Base-by-base conservation (phyloP, 208 protist genomes). In the Vickermania spadyakhi region DNA sequence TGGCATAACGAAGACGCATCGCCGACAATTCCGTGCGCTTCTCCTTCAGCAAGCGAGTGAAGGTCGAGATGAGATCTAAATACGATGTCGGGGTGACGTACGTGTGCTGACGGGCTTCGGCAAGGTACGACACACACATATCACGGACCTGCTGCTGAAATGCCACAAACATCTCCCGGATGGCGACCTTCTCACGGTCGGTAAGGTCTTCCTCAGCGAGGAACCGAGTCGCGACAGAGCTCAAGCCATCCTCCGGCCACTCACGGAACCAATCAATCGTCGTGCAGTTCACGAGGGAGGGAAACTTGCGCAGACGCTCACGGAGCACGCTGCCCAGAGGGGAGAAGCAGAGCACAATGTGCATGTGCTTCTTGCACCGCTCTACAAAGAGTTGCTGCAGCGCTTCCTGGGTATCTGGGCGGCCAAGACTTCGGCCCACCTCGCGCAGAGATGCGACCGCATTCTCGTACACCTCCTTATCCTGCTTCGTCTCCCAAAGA, bases 241-340 rank as follows among this genome's bases (percentile, higher is more conserved):
- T 74, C 25, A 99, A 83, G 26, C 97, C 98, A 28, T 98, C 87
- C 56, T 91, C 74, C 2, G 97, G 95, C 98, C 98, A 99, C 68
- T 94, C 79, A 13, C 84, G 69, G 81, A 98, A 99, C 97, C 98
- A 99, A 81, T 99, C 97, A 66, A 99, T 98, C 3, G 97, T 98
- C 21, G 94, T 98, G 76, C 97, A 99, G 73, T 98, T 99, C 57
- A 99, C 95, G 14, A 99, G 70, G 2, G 96, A 96, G 13, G 98
- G 97, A 76, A 99, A 99, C 78, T 96, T 96, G 62, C 97, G 83
- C 51, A 98, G 77, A 23, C 97, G 84, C 28, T 88, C 94, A 50
- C 97, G 91, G 64, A 99, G 84, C 25, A 78, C 68, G 60, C 83
- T 89, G n/a, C 98, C 98, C 42, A 99, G 79, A 18, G 98, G 98